These are phyloP conservation scores for Coffea eugenioides DNA, from an alignment of 257 asterid species.

Conservation along the genomic window DNA sequence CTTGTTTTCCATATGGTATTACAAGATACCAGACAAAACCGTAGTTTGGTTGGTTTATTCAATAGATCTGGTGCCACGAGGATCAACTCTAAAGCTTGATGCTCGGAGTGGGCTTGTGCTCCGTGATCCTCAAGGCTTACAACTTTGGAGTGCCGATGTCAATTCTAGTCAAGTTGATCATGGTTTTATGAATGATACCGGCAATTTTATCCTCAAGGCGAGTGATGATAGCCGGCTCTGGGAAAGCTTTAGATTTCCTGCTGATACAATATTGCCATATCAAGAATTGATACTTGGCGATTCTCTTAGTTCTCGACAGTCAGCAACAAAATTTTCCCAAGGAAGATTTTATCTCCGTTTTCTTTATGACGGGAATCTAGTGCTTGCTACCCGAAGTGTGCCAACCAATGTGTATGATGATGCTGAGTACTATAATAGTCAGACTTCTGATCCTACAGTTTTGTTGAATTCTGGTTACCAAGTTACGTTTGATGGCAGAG, in stretches of 20 bases:
- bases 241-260: conserved; percentile 8
- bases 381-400: conserved; percentile 30
- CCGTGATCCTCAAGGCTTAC: too few relatives aligned
- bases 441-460: conserved; percentile 25
- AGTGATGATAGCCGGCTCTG: too few relatives aligned
- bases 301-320: conserved; percentile 15
- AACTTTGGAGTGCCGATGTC: too few relatives aligned
- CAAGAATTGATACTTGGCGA: conserved; percentile 17
- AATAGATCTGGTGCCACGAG: too few relatives aligned
- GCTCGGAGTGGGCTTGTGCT: too few relatives aligned
- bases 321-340: conserved; percentile 27
- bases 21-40: too few relatives aligned
- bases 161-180: too few relatives aligned
- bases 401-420: conserved; percentile 27
- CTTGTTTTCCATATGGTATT: too few relatives aligned
- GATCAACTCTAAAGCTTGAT: too few relatives aligned
- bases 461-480: conserved; percentile 33
- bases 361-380: conserved; percentile 34
- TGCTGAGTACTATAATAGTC: conserved; percentile 39
- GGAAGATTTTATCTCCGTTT: conserved; percentile 54
- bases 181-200: too few relatives aligned
- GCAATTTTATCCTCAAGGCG: too few relatives aligned
- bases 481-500: conserved; percentile 32
- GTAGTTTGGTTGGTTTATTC: too few relatives aligned
- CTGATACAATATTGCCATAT: conserved; percentile 38